Evolutionary conservation across 2,329 filamentous ascomycete species (phyloP).

Genomic region (Incumbomyces lentus): DNA sequence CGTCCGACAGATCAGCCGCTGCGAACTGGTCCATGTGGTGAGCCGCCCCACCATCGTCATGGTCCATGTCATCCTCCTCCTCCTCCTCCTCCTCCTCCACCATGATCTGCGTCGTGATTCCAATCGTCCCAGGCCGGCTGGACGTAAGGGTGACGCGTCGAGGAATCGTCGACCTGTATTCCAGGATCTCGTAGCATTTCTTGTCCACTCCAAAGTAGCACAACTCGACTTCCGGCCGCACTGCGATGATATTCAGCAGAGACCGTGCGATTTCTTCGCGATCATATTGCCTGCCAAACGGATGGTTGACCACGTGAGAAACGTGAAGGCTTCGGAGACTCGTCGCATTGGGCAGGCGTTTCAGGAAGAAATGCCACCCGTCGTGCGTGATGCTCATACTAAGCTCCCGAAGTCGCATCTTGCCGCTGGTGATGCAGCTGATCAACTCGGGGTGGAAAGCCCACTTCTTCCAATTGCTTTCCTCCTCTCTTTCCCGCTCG

Average conservation of each 20-base stretch:
- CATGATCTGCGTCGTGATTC: constrained; percentile 1
- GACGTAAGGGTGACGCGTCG: constrained; percentile 1
- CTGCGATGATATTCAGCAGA: constrained; percentile 65
- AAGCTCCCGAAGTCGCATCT: constrained; percentile 63
- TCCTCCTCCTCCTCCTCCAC: constrained; percentile 28
- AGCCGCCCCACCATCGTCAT: constrained; percentile 28
- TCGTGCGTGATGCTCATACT: constrained; percentile 62
- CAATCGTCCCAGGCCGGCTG: constrained; percentile 5
- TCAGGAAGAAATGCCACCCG: constrained; percentile 75
- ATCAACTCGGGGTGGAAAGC: constrained; percentile 59
- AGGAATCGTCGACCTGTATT: constrained; percentile 31
- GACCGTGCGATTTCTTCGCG: constrained; percentile 63
- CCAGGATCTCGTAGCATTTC: constrained; percentile 75
- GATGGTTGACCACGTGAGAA: constrained; percentile 54
- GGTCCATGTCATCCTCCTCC: constrained; percentile 25
- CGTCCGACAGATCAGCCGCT: constrained; percentile 23
- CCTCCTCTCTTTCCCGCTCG: constrained; percentile 22
- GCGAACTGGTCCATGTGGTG: constrained; percentile 21
- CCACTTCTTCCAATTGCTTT: constrained; percentile 55
- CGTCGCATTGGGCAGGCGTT: constrained; percentile 59
- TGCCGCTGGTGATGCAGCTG: constrained; percentile 63
- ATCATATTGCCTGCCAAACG: constrained; percentile 45
- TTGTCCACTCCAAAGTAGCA: constrained; percentile 66
- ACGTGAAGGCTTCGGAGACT: constrained; percentile 63
- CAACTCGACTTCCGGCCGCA: constrained; percentile 64